phyloP scores from a whole-genome alignment of 2,329 filamentous ascomycete species.

The Aspergillus fischeri region DNA sequence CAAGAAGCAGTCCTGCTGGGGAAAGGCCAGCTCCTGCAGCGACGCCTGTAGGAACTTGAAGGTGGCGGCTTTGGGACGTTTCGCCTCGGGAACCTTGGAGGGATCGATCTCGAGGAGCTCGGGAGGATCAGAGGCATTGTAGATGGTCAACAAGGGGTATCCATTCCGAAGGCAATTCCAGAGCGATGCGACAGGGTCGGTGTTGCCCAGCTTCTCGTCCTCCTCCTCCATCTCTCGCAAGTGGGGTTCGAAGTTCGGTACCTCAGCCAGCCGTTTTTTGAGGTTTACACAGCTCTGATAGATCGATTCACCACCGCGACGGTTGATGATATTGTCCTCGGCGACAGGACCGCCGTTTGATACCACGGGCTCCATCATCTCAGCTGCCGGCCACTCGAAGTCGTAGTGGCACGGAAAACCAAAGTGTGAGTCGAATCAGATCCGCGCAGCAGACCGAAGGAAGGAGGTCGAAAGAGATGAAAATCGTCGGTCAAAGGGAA shows the following conservation, averaged over 20 bases:
- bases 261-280: slow-evolving; percentile 73
- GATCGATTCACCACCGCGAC: slow-evolving; percentile 88
- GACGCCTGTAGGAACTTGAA: slow-evolving; percentile 93
- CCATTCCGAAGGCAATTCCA: slow-evolving; percentile 85
- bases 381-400: slow-evolving; percentile 19
- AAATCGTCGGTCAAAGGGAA: slow-evolving; percentile 23
- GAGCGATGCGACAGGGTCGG: slow-evolving; percentile 82
- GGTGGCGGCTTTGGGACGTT: slow-evolving; percentile 78
- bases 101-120: slow-evolving; percentile 66
- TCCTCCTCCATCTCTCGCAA: slow-evolving; percentile 68
- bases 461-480: slow-evolving; percentile 11
- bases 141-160: slow-evolving; percentile 79
- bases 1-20: slow-evolving; percentile 80
- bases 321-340: slow-evolving; percentile 94
- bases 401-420: slow-evolving; percentile 7
- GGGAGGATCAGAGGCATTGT: slow-evolving; percentile 74
- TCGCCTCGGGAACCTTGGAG: slow-evolving; percentile 60
- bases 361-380: slow-evolving; percentile 34
- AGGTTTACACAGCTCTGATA: slow-evolving; percentile 93
- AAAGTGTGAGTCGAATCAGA: slow-evolving; percentile 18
- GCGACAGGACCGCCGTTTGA: slow-evolving; percentile 50
- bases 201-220: slow-evolving; percentile 57
- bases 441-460: slow-evolving; percentile 30
- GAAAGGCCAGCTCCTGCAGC: slow-evolving; percentile 73
- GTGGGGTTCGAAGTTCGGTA: slow-evolving; percentile 76